Evolutionary conservation across 768 basidiomycete species (phyloP).

Genomic region (Termitomyces sp.): DNA sequence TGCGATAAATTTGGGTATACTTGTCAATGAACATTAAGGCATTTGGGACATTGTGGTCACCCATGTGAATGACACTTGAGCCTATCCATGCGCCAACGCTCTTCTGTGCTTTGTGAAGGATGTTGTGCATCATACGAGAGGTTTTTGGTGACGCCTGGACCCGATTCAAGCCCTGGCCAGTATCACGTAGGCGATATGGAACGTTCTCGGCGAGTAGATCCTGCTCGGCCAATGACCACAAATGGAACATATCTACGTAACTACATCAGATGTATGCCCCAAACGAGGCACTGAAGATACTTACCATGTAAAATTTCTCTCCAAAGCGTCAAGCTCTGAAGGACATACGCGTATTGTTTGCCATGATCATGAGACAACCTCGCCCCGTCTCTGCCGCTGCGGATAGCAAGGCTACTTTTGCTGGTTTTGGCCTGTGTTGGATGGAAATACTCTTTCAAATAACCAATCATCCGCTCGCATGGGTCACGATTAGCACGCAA

Average conservation of each 20-base stretch:
- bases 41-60: conserved; percentile 80
- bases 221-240: conserved; percentile 78
- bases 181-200: conserved; percentile 78
- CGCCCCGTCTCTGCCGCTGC: conserved; percentile 75
- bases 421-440: conserved; percentile 60
- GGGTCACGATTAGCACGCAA: conserved; percentile 82
- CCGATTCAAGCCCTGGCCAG: conserved; percentile 87
- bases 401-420: conserved; percentile 69
- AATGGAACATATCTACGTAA: conserved; percentile 73
- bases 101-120: conserved; percentile 77
- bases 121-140: conserved; percentile 84
- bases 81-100: conserved; percentile 83
- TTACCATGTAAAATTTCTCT: conserved; percentile 78
- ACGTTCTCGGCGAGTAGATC: conserved; percentile 74
- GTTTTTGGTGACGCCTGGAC: conserved; percentile 86
- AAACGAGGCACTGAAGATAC: conserved; percentile 5
- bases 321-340: conserved; percentile 86
- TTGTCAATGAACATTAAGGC: conserved; percentile 90
- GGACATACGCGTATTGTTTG: conserved; percentile 80
- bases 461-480: conserved; percentile 77
- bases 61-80: conserved; percentile 86
- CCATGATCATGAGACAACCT: conserved; percentile 79
- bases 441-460: conserved; percentile 73
- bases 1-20: conserved; percentile 89
- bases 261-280: conserved; percentile 2